Evolutionary conservation across 23 red algal species (phyloP).

Genomic region (Agarophyton chilense): DNA sequence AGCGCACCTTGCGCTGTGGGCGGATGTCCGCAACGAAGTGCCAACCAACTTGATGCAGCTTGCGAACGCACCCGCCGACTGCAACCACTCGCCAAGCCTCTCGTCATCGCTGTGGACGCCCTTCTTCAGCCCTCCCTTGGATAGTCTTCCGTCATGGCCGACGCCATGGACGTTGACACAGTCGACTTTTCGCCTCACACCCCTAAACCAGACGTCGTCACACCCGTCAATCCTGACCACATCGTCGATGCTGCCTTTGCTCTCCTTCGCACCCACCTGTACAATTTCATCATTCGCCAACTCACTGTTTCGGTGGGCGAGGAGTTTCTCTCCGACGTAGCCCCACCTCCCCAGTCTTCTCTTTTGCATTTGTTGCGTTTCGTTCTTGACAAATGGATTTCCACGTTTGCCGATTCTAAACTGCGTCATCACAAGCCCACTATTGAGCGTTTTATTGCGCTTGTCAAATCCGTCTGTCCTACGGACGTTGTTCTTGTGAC

Average conservation of each 20-base stretch:
- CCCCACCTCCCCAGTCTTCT: not conserved
- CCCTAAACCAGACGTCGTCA: not conserved
- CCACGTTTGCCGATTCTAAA: slow-evolving; percentile 29
- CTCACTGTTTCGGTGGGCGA: not conserved
- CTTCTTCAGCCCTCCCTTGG: not conserved
- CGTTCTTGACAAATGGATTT: slow-evolving; percentile 57
- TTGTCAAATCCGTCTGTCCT: slow-evolving; percentile 8
- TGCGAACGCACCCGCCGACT: too few species aligned
- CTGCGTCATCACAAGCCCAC: slow-evolving; percentile 1
- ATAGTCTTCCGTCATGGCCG: not conserved
- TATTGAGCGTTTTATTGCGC: slow-evolving; percentile 3
- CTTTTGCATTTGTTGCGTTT: slow-evolving; percentile 23
- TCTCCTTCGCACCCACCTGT: not conserved
- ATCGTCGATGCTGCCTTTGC: not conserved
- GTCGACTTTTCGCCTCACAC: not conserved
- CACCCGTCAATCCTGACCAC: not conserved
- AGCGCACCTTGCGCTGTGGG: too few species aligned
- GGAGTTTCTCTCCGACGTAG: not conserved
- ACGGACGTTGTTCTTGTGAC: not conserved
- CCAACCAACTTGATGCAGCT: too few species aligned
- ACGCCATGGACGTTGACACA: slow-evolving; percentile 16
- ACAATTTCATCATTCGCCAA: slow-evolving; percentile 16
- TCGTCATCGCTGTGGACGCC: not conserved
- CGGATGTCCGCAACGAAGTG: too few species aligned
- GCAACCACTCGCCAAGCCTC: too few species aligned